Evolutionary conservation across 306 rosid genomes (phyloP), one percentile per base, ranked within the genome.

Genomic region (Mucuna pruriens): DNA sequence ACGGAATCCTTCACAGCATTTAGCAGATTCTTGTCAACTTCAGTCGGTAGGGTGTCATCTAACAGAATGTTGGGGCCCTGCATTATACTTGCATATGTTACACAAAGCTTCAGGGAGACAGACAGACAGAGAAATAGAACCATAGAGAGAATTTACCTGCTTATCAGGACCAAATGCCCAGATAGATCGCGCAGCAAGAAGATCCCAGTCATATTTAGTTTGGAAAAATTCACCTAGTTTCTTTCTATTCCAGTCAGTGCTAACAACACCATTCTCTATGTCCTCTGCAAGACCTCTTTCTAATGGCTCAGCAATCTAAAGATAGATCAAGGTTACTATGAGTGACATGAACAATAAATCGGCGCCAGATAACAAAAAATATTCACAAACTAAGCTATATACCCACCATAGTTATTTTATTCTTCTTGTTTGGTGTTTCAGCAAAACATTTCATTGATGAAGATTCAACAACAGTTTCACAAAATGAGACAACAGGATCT

Each of bases 141-240:
- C 25, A 40, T 7, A 10, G 54, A 45, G 63, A 61, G 65, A 62
- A 34, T 11, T 68, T 88, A 95, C 99, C 97, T 91, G 99, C 88
- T 93, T 93, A 82, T 95, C 98, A 76, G 99, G 99, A 83, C 99
- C 98, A 88, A 95, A 95, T 74, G 99, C 98, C 99, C 98, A 95
- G 77, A 95, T 95, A 71, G 99, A 93, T 57, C 98, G 84, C 11
- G 98, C 97, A 82, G 99, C 99, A 69, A 95, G 99, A 62, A 95
- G 94, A 86, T 95, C 99, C 99, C 98, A 93, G 49, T 92, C 98
- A 81, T 95, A 93, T 79, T 85, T 89, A 34, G 98, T 90, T 90
- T 95, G 97, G 85, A 95, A 95, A 87, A 95, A 93, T 77, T 95
- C 96, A 74, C 99, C 99, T 6, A 95, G 88, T 84, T 91, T 92